Evolutionary conservation across 1,284 basidiomycete genomes (phyloP), one percentile per base, ranked within the genome.

Genomic region (Coniferiporia sulphurascens): DNA sequence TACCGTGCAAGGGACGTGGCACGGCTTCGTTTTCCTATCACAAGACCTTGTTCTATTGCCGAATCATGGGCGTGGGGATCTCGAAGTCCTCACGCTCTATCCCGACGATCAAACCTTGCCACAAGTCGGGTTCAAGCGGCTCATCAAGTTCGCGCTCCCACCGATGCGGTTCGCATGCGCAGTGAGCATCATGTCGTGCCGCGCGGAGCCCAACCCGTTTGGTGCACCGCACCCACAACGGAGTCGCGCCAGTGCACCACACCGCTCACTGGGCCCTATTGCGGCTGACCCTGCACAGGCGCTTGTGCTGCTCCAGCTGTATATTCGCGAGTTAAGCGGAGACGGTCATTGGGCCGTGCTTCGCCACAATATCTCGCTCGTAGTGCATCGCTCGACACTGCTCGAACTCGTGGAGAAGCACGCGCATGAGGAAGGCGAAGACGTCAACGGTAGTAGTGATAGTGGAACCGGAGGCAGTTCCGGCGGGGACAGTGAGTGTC

Each of bases 171-270:
- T 67, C 27, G 58, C 65, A 45, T 60, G 67, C 53, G 55, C 59
- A 3, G 65, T 76, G 22, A 57, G 69, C 15, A 68, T 63, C 35
- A 71, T 80, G 48, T 69, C 71, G 3, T 78, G 76, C 60, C 72
- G 78, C 3, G 72, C 71, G 7, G 78, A 80, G 62, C 79, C 79
- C 2, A 80, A 78, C 59, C 78, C 78, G 2, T 62, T 70, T 4
- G 70, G 71, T 17, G 56, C 59, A 38, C 17, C 1, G 17, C 56
- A 62, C 44, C 61, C 48, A 22, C 22, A 58, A 32, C 3, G 21
- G 21, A 10, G 52, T 56, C 12, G 65, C 66, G 45, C 1, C 22
- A 34, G 17, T 13, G 44, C 27, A 8, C 48, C 22, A 3, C 50
- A 48, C 51, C 49, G 35, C 52, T 21, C 55, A 56, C 27, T 58